phyloP scores from a whole-genome alignment of 106 monocot genomes.

The Triglochin maritima region DNA sequence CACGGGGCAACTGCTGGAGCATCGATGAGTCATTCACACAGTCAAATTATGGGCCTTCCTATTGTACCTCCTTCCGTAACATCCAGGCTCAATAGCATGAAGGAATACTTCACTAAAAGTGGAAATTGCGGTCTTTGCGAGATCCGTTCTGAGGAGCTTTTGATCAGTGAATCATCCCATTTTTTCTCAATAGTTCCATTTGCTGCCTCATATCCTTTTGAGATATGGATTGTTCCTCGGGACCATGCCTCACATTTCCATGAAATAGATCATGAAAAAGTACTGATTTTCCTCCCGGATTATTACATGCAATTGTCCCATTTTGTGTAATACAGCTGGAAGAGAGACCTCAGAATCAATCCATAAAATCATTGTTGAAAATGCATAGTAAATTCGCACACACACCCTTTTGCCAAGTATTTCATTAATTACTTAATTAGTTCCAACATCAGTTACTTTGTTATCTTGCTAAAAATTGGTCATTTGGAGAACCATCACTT shows the following conservation, averaged over 20 bases:
- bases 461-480: no score
- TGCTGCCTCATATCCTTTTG: constrained; percentile 87
- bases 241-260: constrained; percentile 68
- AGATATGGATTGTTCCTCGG: constrained; percentile 76
- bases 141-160: constrained; percentile 28
- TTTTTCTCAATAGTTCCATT: constrained; percentile 75
- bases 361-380: no score
- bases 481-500: no score
- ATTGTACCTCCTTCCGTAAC: constrained; percentile 62
- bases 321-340: no score
- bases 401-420: no score
- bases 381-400: no score
- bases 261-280: constrained; percentile 68
- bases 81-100: constrained; percentile 51
- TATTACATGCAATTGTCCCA: not conserved
- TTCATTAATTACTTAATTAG: no score
- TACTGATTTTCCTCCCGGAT: constrained; percentile 6
- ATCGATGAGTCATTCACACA: constrained; percentile 94
- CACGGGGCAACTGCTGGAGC: constrained; percentile 92
- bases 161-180: constrained; percentile 50
- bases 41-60: constrained; percentile 86
- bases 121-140: constrained; percentile 83
- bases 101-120: constrained; percentile 41
- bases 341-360: no score
- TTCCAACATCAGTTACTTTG: no score